A percentile compares a stretch with the other conserved stretches of the same genome.
Conservation (phyloP, 2,329 filamentous ascomycete species). For the Exophiala alcalophila region DNA sequence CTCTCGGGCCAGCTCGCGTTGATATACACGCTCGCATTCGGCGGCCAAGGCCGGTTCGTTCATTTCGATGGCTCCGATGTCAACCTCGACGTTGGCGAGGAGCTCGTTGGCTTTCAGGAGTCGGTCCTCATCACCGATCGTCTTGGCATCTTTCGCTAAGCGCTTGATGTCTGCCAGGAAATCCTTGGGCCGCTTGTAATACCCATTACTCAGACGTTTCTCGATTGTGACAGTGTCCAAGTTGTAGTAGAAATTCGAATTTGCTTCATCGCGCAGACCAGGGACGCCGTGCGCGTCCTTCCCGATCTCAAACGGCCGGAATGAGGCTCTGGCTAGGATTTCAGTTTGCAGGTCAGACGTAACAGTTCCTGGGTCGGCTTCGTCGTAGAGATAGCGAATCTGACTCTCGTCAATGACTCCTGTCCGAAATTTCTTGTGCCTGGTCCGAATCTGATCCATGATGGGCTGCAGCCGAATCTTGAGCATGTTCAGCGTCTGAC, state of each 20-base stretch:
- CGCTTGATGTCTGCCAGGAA: constrained; percentile 85
- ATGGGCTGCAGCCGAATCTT: constrained; percentile 89
- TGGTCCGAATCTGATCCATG: constrained; percentile 93
- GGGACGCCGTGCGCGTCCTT: constrained; percentile 75
- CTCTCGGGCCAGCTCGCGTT: constrained; percentile 67
- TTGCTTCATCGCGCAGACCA: constrained; percentile 71
- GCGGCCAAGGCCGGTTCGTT: constrained; percentile 60
- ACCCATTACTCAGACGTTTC: constrained; percentile 93
- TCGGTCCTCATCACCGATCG: constrained; percentile 76
- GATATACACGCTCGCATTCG: constrained; percentile 80
- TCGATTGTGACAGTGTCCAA: constrained; percentile 90
- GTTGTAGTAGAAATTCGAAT: constrained; percentile 90
- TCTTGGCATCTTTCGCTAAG: constrained; percentile 79
- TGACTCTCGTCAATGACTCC: constrained; percentile 70
- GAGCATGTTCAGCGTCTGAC: constrained; percentile 76
- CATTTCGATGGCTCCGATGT: constrained; percentile 73
- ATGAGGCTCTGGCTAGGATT: constrained; percentile 53
- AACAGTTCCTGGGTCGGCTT: constrained; percentile 68
- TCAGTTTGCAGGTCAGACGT: constrained; percentile 59
- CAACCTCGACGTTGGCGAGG: constrained; percentile 87
- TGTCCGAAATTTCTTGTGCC: constrained; percentile 82
- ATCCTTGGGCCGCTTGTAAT: constrained; percentile 85
- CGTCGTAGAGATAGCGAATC: constrained; percentile 79
- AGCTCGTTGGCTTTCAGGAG: constrained; percentile 88
- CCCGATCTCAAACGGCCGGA: constrained; percentile 74